Base-by-base conservation (phyloP, 768 basidiomycete genomes). In the Suillus cothurnatus region DNA sequence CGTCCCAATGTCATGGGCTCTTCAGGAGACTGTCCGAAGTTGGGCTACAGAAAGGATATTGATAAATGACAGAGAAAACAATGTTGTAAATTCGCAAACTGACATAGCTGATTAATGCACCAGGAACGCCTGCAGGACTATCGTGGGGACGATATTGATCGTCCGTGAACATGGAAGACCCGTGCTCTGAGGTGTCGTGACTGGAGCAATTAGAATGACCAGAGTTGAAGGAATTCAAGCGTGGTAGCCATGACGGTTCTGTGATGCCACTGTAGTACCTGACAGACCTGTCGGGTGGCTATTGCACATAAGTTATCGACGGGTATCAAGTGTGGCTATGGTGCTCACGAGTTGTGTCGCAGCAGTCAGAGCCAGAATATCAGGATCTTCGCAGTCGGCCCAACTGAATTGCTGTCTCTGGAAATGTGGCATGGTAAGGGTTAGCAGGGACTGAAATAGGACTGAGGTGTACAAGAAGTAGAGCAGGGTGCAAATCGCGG, bases 211-310 rank as follows among this genome's bases (percentile, higher is more conserved):
- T 6, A 28, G 58, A 59, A 39, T 28, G 39, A 12, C 19, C 19
- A 14, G 58, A 59, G 8, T 43, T 43, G 58, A 59, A 59, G 58
- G 58, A 59, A 8, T 59, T 59, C 26, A 41, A 19, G 39, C 58
- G 58, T 28, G 58, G 58, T 59, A 59, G 39, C 58, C 58, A 59
- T 31, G 58, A 59, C 39, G 58, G 58, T 31, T 59, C 58, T 59
- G 58, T 41, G 19, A 41, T 41, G 19, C 39, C 39, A 1, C 19
- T 59, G 39, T 59, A 43, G 15, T 59, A 12, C 6, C 38, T 26
- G 39, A 59, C 58, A 31, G 58, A 9, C 26, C 58, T 59, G 58
- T 59, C 58, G 2, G 58, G 23, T 4, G 58, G 58, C 58, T 59
- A 36, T 59, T 41, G 58, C 39, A 19, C 58, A 41, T 59, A 59